A percentile compares a stretch with the other conserved stretches of the same genome.
These are phyloP conservation scores for Metrosideros polymorpha DNA, from an alignment of 441 rosid genomes.

Conservation along the genomic window DNA sequence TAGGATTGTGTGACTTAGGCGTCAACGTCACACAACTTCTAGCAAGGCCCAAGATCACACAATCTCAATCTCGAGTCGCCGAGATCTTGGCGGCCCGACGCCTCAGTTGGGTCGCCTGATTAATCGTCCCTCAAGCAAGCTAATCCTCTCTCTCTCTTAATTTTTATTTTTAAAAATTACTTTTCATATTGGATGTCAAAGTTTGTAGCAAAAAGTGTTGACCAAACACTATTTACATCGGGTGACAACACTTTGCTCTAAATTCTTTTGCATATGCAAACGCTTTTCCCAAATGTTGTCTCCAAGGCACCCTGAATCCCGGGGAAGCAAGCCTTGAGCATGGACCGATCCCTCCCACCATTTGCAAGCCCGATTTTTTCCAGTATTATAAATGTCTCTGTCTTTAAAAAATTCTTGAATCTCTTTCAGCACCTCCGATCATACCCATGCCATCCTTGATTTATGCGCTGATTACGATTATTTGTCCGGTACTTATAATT, in stretches of 20 bases:
- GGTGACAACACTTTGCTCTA: fast-evolving
- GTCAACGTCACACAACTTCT: not conserved
- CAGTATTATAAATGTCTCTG: not conserved
- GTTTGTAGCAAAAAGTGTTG: not conserved
- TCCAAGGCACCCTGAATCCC: not conserved
- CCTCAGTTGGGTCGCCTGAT: too few species aligned
- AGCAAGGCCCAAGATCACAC: not conserved
- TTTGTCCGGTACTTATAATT: not conserved
- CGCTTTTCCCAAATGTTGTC: not conserved
- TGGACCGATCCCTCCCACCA: not conserved
- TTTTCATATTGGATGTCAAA: not conserved
- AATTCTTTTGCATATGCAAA: not conserved
- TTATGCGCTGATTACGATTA: not conserved
- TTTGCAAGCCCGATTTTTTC: not conserved
- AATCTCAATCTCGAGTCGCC: too few species aligned
- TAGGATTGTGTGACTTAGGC: not conserved
- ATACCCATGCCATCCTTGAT: not conserved
- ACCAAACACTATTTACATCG: fast-evolving
- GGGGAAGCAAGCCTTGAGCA: not conserved
- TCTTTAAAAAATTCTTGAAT: not conserved
- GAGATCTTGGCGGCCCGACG: fast-evolving
- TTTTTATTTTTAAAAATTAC: not conserved
- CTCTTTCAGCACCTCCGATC: too few species aligned
- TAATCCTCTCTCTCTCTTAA: not conserved
- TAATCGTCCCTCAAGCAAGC: not conserved